Base-by-base conservation (phyloP, 2,329 filamentous ascomycete species). In the Sporothrix phasma region DNA sequence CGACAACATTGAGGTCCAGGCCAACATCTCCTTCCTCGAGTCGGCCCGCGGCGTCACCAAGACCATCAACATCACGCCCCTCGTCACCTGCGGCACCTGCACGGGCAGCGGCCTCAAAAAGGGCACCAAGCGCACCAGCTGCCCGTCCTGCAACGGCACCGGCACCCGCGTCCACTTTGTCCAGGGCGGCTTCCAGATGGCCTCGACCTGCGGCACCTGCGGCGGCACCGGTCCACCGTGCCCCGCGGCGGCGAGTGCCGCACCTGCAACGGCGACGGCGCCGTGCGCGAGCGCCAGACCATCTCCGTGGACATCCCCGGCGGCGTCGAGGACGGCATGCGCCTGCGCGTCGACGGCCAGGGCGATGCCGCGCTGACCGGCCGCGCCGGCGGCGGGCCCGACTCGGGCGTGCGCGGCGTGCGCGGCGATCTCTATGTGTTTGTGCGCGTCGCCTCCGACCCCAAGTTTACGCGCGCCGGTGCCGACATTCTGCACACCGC, bases 321-420 rank as follows among this genome's bases (percentile, higher is more conserved):
- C 24, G 94, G 94, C 68, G 92, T 99, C 37, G 94, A 97, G 74
- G 93, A 99, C 74, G 92, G 93, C 63, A 97, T 97, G 93, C 85
- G 91, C 64, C 78, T 99, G 71, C 84, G 90, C 61, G 84, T 99
- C 31, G 85, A 87, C 65, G 89, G 89, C 29, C 92, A 95, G 72
- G 94, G 94, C 68, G 93, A 99, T 72, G 88, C 90, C 17, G 88
- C 94, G 24, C 80, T 86, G 8, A 93, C 90, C 26, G 90, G 91
- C 51, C 82, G 85, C 26, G 80, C 84, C 17, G 81, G 84, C 24
- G 56, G 41, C n/a, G 84, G 86, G 22, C 54, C 54, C 39, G 54
- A 59, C 37, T 29, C 19, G 51, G 80, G 86, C 31, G 83, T 85
- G 10, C 83, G 84, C 66, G 84, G 84, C n/a, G 81, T 88, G 70